A percentile compares a stretch with the other conserved stretches of the same genome.
Evolutionary conservation across 1,284 basidiomycete species (phyloP).

Genomic region (Omphalotus olearius): DNA sequence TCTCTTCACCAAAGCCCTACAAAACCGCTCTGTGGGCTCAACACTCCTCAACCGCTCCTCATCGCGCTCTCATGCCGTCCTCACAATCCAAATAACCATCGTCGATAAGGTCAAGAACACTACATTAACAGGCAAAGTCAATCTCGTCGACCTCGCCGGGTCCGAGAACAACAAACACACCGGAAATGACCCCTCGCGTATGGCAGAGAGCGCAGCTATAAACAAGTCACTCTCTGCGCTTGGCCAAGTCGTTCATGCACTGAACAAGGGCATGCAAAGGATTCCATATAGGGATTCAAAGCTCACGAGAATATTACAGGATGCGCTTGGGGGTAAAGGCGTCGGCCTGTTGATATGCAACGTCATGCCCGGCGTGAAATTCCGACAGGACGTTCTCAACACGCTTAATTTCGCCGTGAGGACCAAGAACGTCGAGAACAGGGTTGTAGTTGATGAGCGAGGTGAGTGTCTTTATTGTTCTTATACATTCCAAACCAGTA

Average conservation of each 20-base stretch:
- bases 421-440: conserved; percentile 12
- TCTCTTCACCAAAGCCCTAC: conserved; percentile 50
- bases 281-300: conserved; percentile 86
- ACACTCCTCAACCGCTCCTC: conserved; percentile 78
- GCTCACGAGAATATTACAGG: conserved; percentile 78
- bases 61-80: conserved; percentile 80
- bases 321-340: conserved; percentile 76
- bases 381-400: conserved; percentile 79
- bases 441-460: conserved; percentile 6
- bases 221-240: conserved; percentile 82
- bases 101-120: conserved; percentile 42
- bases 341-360: conserved; percentile 80
- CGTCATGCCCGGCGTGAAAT: conserved; percentile 74
- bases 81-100: conserved; percentile 64
- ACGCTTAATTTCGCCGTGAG: conserved; percentile 31
- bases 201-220: conserved; percentile 81
- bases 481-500: no score
- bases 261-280: conserved; percentile 62
- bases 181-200: conserved; percentile 75
- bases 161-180: conserved; percentile 88
- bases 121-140: conserved; percentile 72
- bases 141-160: conserved; percentile 82
- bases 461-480: background rate
- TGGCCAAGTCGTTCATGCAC: conserved; percentile 78
- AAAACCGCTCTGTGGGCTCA: conserved; percentile 75